A percentile compares a stretch with the other conserved stretches of the same genome.
Evolutionary conservation across 805 yeast genomes (phyloP).

Genomic region (Candida caryicola): DNA sequence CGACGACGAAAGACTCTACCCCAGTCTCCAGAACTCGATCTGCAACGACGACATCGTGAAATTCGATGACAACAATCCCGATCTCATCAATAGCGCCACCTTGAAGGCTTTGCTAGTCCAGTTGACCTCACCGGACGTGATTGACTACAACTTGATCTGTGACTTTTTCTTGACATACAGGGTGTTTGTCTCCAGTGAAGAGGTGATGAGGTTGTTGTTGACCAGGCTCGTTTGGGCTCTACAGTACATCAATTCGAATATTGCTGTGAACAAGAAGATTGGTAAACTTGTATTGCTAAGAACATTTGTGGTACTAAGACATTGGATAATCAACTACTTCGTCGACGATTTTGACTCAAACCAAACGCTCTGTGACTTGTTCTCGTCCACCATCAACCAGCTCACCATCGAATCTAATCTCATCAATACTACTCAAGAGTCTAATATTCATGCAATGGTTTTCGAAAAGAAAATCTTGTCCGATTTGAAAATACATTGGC

Average conservation of each 20-base stretch:
- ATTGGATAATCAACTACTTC: constrained; percentile 87
- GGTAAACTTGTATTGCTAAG: constrained; percentile 73
- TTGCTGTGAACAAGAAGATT: constrained; percentile 28
- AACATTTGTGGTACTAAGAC: constrained; percentile 82
- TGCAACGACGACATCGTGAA: constrained; percentile 24
- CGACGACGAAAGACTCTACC: constrained; percentile 36
- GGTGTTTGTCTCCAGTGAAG: constrained; percentile 56
- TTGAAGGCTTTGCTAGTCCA: constrained; percentile 52
- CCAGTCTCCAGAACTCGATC: constrained; percentile 21
- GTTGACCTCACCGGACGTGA: constrained; percentile 65
- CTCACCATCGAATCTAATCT: constrained; percentile 30
- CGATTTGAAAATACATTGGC: constrained; percentile 44
- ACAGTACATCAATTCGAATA: constrained; percentile 34
- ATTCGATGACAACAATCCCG: constrained; percentile 33
- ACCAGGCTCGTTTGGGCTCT: constrained; percentile 74
- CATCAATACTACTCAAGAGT: constrained; percentile 12
- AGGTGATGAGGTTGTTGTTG: constrained; percentile 58
- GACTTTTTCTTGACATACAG: constrained; percentile 88
- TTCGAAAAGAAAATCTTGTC: constrained; percentile 36
- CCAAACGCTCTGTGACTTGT: constrained; percentile 31
- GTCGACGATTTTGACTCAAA: constrained; percentile 63
- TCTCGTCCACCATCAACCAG: constrained; percentile 50
- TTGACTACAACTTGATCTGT: constrained; percentile 74
- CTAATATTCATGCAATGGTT: constrained; percentile 15
- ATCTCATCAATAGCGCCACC: constrained; percentile 36